Conservation (phyloP, 75 land plant genomes). For the Larix kaempferi region DNA sequence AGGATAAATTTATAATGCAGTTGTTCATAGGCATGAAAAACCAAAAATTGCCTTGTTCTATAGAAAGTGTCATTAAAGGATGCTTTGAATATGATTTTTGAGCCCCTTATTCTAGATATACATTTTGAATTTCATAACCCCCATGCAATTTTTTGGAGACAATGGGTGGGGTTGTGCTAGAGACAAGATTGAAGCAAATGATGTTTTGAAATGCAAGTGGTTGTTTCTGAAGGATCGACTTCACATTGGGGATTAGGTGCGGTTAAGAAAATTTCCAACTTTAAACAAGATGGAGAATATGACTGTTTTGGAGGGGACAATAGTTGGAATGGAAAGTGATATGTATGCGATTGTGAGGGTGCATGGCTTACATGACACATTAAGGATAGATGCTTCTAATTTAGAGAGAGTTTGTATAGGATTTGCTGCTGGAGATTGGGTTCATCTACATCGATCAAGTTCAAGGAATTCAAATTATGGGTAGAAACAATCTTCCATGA, state of each 20-base stretch:
- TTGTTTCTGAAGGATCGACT: conserved; percentile 62
- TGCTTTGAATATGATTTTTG: conserved; percentile 13
- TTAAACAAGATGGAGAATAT: conserved; percentile 42
- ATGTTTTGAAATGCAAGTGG: conserved; percentile 40
- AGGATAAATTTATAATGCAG: too few species aligned
- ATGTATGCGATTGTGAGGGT: conserved; percentile 70
- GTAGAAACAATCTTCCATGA: conserved; percentile 63
- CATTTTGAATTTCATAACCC: too few species aligned
- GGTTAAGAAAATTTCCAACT: conserved; percentile 54
- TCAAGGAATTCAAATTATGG: conserved; percentile 19
- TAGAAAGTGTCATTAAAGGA: too few species aligned
- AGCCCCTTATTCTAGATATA: too few species aligned
- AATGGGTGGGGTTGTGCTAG: conserved; percentile 38
- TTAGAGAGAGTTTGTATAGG: conserved; percentile 75
- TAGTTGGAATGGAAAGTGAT: conserved; percentile 53
- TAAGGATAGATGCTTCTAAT: conserved; percentile 60
- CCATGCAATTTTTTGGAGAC: conserved; percentile 29
- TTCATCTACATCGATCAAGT: conserved; percentile 47
- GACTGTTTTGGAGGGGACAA: conserved; percentile 54
- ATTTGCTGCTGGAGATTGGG: conserved; percentile 79
- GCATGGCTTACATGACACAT: conserved; percentile 58
- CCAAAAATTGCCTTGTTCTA: too few species aligned
- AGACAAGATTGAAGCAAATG: conserved; percentile 24
- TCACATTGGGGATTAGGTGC: conserved; percentile 75
- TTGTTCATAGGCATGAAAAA: too few species aligned